phyloP scores from a whole-genome alignment of 2,329 filamentous ascomycete species.

The Davidsoniella eucalypti region DNA sequence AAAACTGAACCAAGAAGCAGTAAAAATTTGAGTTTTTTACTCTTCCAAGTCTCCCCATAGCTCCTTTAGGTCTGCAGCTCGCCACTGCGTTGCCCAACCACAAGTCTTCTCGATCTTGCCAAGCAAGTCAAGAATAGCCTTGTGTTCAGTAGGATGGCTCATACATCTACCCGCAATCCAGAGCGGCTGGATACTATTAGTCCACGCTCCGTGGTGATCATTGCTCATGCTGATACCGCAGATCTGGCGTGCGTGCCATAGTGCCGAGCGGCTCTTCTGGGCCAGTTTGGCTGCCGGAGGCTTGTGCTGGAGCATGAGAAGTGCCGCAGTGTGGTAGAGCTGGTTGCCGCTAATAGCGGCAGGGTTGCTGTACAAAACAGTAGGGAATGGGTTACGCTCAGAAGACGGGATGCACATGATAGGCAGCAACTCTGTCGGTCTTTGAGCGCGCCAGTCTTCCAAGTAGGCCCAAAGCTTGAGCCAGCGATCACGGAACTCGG shows the following conservation, averaged over 20 bases:
- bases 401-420: conserved; percentile 21
- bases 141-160: conserved; percentile 28
- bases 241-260: conserved; percentile 37
- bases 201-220: conserved; percentile 35
- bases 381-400: conserved; percentile 32
- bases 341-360: conserved; percentile 38
- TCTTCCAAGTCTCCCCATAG: conserved; percentile 30
- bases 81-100: conserved; percentile 37
- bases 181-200: conserved; percentile 36
- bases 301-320: conserved; percentile 33
- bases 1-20: not conserved
- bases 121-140: conserved; percentile 28
- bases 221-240: conserved; percentile 37
- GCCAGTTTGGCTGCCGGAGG: conserved; percentile 25
- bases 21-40: conserved; percentile 11
- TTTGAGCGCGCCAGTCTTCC: conserved; percentile 24
- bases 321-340: conserved; percentile 34
- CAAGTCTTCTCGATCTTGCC: conserved; percentile 33
- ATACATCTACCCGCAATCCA: conserved; percentile 36
- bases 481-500: conserved; percentile 20
- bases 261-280: conserved; percentile 21
- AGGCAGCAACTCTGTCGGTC: conserved; percentile 22
- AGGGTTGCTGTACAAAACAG: conserved; percentile 33
- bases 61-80: conserved; percentile 33
- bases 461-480: conserved; percentile 23